These are phyloP conservation scores for Schizosaccharomyces lindneri DNA, from an alignment of 805 yeast genomes.

Conservation along the genomic window DNA sequence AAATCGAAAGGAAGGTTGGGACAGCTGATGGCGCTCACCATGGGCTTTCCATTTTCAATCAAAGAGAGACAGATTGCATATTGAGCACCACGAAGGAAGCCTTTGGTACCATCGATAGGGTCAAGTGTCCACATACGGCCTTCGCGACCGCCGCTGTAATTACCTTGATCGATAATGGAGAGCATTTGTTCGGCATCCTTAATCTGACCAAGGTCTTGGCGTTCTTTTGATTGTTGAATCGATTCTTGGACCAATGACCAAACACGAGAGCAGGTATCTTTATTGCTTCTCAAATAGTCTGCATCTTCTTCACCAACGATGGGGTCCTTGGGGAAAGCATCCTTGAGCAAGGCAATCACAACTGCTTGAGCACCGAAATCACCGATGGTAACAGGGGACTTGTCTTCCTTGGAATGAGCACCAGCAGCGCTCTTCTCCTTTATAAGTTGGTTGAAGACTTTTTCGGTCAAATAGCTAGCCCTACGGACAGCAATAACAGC, in stretches of 20 bases:
- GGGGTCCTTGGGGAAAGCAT: constrained; percentile 60
- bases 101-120: constrained; percentile 96
- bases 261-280: constrained; percentile 27
- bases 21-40: constrained; percentile 85
- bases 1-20: constrained; percentile 55
- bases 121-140: constrained; percentile 82
- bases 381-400: constrained; percentile 85
- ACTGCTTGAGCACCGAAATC: constrained; percentile 93
- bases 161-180: constrained; percentile 53
- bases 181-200: constrained; percentile 25
- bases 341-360: constrained; percentile 55
- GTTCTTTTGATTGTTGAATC: constrained; percentile 15
- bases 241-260: constrained; percentile 32
- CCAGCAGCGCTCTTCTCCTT: constrained; percentile 7
- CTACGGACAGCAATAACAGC: constrained; percentile 80
- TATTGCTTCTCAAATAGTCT: constrained; percentile 29
- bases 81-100: constrained; percentile 86
- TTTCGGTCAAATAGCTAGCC: constrained; percentile 54
- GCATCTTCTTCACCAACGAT: constrained; percentile 92
- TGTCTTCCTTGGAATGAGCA: constrained; percentile 49
- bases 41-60: constrained; percentile 61
- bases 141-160: constrained; percentile 44
- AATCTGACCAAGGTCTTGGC: constrained; percentile 4
- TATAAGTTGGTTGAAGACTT: constrained; percentile 29
- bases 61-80: constrained; percentile 88